These are phyloP conservation scores for Fusarium agapanthi DNA, from an alignment of 2,329 filamentous ascomycete genomes.

Conservation along the genomic window DNA sequence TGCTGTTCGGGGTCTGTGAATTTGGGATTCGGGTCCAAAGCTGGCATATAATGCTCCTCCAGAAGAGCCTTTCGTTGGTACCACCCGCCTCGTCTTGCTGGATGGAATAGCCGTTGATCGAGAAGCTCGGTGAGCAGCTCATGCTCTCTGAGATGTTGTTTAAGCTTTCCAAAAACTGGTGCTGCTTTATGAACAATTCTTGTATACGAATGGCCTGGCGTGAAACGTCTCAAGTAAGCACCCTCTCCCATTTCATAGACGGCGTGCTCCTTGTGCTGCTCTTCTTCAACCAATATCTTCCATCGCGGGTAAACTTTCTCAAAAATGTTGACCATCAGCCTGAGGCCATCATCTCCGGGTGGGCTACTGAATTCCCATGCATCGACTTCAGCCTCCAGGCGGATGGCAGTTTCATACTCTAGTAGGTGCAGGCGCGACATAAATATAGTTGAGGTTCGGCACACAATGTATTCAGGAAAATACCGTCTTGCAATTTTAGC, in stretches of 20 bases:
- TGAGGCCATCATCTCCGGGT: slow-evolving; percentile 70
- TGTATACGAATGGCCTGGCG: slow-evolving; percentile 91
- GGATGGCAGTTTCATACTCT: slow-evolving; percentile 88
- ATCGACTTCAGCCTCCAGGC: slow-evolving; percentile 84
- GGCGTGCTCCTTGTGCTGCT: slow-evolving; percentile 78
- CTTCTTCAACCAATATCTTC: slow-evolving; percentile 75
- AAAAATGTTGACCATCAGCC: slow-evolving; percentile 75
- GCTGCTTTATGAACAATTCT: slow-evolving; percentile 90
- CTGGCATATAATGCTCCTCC: slow-evolving; percentile 94
- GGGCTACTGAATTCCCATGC: slow-evolving; percentile 83
- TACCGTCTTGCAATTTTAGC: slow-evolving; percentile 88
- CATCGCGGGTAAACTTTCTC: slow-evolving; percentile 83
- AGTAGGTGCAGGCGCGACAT: slow-evolving; percentile 76
- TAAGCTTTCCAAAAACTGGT: slow-evolving; percentile 80
- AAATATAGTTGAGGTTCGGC: slow-evolving; percentile 89
- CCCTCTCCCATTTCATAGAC: slow-evolving; percentile 86
- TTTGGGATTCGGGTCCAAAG: slow-evolving; percentile 57
- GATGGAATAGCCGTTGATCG: slow-evolving; percentile 82
- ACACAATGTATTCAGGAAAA: slow-evolving; percentile 91
- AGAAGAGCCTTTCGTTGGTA: slow-evolving; percentile 94
- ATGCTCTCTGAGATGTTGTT: slow-evolving; percentile 82
- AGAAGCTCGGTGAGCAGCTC: slow-evolving; percentile 78
- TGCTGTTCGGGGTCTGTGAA: slow-evolving; percentile 58
- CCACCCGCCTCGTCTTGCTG: slow-evolving; percentile 86
- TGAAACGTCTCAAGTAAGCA: slow-evolving; percentile 88